Evolutionary conservation across 331 rosid species (phyloP).

Genomic region (Malus hybrid): DNA sequence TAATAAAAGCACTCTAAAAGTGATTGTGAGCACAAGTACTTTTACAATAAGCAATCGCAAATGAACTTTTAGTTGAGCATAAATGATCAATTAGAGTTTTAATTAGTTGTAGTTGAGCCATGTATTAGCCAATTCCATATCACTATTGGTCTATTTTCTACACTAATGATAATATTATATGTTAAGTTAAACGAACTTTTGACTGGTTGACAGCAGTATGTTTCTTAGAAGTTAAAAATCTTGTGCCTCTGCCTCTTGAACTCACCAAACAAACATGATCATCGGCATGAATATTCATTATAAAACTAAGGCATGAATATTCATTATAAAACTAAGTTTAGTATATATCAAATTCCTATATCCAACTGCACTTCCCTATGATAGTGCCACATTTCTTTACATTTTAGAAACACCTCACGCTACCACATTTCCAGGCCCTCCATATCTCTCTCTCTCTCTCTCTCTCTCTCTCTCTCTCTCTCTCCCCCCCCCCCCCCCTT

Average conservation of each 20-base stretch:
- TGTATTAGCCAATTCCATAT: background rate
- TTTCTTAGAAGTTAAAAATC: background rate
- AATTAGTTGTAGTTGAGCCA: background rate
- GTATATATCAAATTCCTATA: slow-evolving; percentile 31
- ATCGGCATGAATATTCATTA: background rate
- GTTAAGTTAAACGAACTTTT: background rate
- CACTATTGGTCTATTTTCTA: background rate
- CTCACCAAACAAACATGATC: background rate
- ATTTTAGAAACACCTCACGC: slow-evolving; percentile 6
- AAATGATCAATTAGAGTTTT: background rate
- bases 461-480: too few relatives aligned
- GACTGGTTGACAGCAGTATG: background rate
- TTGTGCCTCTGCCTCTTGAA: slow-evolving; percentile 3
- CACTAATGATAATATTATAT: background rate
- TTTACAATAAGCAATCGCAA: background rate
- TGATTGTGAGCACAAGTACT: background rate
- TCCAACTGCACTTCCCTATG: slow-evolving; percentile 42
- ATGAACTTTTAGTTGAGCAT: background rate
- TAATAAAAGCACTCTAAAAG: too few relatives aligned
- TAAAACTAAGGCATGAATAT: background rate
- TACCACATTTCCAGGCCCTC: slow-evolving; percentile 39
- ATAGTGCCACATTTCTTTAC: slow-evolving; percentile 31
- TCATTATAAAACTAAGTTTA: background rate
- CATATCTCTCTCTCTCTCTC: background rate
- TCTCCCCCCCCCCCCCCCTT: background rate